Percentiles rank a stretch among this genome's conserved stretches.
phyloP scores from a whole-genome alignment of 768 basidiomycete genomes.

The Boletus rufocinnamomeus region DNA sequence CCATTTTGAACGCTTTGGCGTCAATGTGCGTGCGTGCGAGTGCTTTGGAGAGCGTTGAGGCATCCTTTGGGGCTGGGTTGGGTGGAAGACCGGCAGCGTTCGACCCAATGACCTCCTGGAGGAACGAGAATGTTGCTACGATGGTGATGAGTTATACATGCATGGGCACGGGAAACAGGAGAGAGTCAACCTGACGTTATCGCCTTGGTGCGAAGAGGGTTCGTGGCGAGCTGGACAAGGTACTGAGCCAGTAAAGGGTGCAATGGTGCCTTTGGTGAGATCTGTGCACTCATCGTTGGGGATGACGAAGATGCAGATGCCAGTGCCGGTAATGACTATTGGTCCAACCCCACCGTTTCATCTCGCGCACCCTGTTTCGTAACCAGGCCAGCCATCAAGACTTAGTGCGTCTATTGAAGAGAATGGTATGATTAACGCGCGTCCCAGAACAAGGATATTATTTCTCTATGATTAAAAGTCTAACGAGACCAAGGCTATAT shows the following conservation, averaged over 20 bases:
- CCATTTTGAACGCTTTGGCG: constrained; percentile 79
- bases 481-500: constrained; percentile 11
- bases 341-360: background rate
- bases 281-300: constrained; percentile 41
- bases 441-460: constrained; percentile 23
- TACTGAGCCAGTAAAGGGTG: constrained; percentile 67
- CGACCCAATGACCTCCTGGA: constrained; percentile 83
- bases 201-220: constrained; percentile 82
- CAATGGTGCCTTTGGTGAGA: constrained; percentile 23
- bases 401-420: background rate
- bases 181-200: constrained; percentile 60
- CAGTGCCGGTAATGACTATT: background rate
- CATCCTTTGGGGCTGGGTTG: constrained; percentile 50
- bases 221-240: constrained; percentile 60
- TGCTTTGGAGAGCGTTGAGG: constrained; percentile 50
- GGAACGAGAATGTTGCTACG: constrained; percentile 55
- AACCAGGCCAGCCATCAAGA: background rate
- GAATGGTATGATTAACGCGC: constrained; percentile 19
- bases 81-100: constrained; percentile 64
- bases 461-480: constrained; percentile 23
- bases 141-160: background rate
- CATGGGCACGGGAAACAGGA: background rate
- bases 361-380: background rate
- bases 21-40: constrained; percentile 63
- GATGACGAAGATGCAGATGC: background rate